Evolutionary conservation across 2,329 filamentous ascomycete genomes (phyloP), one percentile per base, ranked within the genome.

Genomic region (Trichoderma semiorbis): DNA sequence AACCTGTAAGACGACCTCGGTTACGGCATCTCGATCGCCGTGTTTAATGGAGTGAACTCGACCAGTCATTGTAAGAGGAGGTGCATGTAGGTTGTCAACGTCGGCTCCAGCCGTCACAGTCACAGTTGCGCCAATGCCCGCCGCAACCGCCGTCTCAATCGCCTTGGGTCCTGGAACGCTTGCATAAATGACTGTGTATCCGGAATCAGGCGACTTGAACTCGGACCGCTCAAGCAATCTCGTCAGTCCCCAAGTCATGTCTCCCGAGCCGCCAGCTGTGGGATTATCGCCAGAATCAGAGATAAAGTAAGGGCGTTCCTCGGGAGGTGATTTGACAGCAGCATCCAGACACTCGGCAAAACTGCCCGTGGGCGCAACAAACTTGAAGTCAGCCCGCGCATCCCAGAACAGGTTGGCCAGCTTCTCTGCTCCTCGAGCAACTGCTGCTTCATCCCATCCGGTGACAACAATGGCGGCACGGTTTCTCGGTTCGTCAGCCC

Each of bases 211-310:
- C 0, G 78, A 69, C 64, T 81, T 78, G 62, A 87, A 85, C 73
- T 87, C 85, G 0, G 83, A 77, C 5, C 85, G 80, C 18, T 76
- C 78, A 10, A 88, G 80, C 18, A 88, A 75, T 63, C 82, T 78
- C 0, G 81, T 81, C 6, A 88, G 75, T 0, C 84, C 83, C 85
- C 85, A 88, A 0, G 85, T 87, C 18, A 88, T 83, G 74, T 88
- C 85, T 1, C 86, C 86, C 0, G 85, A 85, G 0, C 85, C 86
- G 6, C 86, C 86, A 1, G 86, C 86, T 0, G 86, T 88, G 7
- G 86, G 86, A 66, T 88, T 88, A 71, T 88, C 86, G 0, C 86
- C 86, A 1, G 85, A 87, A 75, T 88, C 86, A 0, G 85, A 88
- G 70, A 88, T 84, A 75, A 87, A 88, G 72, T 82, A 88, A 0